Conservation (phyloP, 2,329 filamentous ascomycete species). For the Ceratocystis destructans region DNA sequence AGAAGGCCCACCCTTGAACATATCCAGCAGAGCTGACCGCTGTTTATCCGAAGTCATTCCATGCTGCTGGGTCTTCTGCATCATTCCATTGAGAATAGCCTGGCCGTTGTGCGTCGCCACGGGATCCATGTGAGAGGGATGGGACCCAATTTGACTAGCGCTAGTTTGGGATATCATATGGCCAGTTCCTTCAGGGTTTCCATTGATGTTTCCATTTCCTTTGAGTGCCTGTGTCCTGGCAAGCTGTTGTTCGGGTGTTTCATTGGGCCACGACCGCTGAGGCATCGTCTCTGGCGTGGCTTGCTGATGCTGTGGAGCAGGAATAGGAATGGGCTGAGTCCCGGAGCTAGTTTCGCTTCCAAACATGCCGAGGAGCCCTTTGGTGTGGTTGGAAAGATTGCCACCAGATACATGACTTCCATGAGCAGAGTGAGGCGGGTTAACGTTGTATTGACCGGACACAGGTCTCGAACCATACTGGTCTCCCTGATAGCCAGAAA, state of each 20-base stretch:
- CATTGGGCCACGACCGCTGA: slow-evolving; percentile 14
- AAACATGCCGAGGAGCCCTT: slow-evolving; percentile 31
- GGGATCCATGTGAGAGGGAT: slow-evolving; percentile 12
- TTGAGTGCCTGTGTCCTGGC: slow-evolving; percentile 4
- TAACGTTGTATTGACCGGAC: slow-evolving; percentile 15
- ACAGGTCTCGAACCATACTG: slow-evolving; percentile 14
- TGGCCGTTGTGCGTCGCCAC: slow-evolving; percentile 18
- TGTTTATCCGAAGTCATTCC: slow-evolving; percentile 26
- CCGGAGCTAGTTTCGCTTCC: slow-evolving; percentile 24
- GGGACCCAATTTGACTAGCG: neutral
- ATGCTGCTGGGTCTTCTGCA: slow-evolving; percentile 17
- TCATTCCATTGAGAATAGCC: slow-evolving; percentile 15
- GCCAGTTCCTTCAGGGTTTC: neutral
- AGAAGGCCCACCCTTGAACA: slow-evolving; percentile 35
- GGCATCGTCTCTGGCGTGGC: neutral
- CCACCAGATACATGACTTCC: slow-evolving; percentile 3
- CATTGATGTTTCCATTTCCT: neutral
- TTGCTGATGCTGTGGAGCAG: neutral
- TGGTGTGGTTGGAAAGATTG: slow-evolving; percentile 26
- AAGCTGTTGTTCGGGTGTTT: slow-evolving; percentile 12
- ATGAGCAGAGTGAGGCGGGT: slow-evolving; percentile 5
- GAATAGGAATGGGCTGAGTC: slow-evolving; percentile 7
- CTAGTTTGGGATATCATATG: neutral
- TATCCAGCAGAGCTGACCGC: slow-evolving; percentile 37
- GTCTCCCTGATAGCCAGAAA: neutral